Percentiles rank a stretch among this genome's conserved stretches.
These are phyloP conservation scores for Ajuga chamaepitys DNA, from an alignment of 257 asterid genomes.

Conservation along the genomic window DNA sequence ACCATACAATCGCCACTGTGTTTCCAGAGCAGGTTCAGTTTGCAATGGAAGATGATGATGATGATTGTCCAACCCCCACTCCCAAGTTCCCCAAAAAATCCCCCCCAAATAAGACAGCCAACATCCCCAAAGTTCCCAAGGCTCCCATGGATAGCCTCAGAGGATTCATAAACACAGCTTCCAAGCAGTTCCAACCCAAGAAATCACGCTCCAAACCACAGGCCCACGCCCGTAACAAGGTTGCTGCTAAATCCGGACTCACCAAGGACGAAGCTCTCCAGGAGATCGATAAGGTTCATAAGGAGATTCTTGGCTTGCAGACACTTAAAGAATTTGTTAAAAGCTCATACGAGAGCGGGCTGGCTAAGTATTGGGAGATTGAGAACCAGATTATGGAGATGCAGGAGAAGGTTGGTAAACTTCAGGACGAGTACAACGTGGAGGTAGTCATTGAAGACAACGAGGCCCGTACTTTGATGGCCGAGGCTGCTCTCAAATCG, in stretches of 20 bases:
- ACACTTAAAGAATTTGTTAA: slow-evolving; percentile 81
- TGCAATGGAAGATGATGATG: slow-evolving; percentile 31
- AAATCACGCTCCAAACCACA: slow-evolving; percentile 18
- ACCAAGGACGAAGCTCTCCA: slow-evolving; percentile 47
- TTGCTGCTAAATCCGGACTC: slow-evolving; percentile 38
- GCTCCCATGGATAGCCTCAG: slow-evolving; percentile 34
- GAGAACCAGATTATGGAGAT: slow-evolving; percentile 71
- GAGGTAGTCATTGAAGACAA: slow-evolving; percentile 53
- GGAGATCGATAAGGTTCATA: slow-evolving; percentile 73
- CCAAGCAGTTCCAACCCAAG: slow-evolving; percentile 30
- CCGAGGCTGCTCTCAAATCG: slow-evolving; percentile 73
- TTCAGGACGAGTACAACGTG: slow-evolving; percentile 66
- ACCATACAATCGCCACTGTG: slow-evolving; percentile 45
- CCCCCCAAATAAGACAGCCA: not conserved
- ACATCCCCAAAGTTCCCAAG: slow-evolving; percentile 35
- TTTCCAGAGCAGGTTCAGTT: slow-evolving; percentile 52
- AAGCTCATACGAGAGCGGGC: slow-evolving; percentile 74
- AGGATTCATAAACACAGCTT: slow-evolving; percentile 27
- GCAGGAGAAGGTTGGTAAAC: slow-evolving; percentile 55
- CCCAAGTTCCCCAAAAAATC: slow-evolving; percentile 12
- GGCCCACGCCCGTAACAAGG: slow-evolving; percentile 2
- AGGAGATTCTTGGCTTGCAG: slow-evolving; percentile 64
- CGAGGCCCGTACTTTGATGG: slow-evolving; percentile 77
- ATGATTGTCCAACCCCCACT: slow-evolving; percentile 13
- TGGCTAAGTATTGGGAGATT: slow-evolving; percentile 56